Conservation (phyloP, 352 stramenopile genomes). For the Phytopythium montanum region DNA sequence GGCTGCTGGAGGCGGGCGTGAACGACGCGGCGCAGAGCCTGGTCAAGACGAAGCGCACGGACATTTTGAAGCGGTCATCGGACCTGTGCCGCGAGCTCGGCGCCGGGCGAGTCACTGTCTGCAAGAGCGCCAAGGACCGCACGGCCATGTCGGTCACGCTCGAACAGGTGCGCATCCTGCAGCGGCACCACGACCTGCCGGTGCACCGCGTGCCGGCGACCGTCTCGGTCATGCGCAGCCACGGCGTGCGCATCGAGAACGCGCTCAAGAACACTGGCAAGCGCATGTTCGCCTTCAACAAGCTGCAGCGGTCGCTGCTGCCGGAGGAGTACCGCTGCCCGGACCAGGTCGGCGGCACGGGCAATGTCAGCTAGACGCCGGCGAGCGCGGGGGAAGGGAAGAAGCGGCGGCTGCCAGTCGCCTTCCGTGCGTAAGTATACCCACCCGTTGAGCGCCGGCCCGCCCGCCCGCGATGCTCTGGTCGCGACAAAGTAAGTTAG, state of each 20-base stretch:
- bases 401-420: neutral
- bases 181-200: constrained; percentile 79
- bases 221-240: constrained; percentile 84
- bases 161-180: constrained; percentile 90
- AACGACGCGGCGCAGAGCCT: constrained; percentile 78
- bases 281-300: constrained; percentile 87
- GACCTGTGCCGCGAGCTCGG: constrained; percentile 85
- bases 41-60: constrained; percentile 83
- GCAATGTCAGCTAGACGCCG: constrained; percentile 80
- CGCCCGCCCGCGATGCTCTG: neutral
- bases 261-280: constrained; percentile 90
- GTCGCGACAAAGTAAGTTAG: constrained; percentile 9
- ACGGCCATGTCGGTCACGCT: constrained; percentile 98
- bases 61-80: constrained; percentile 80
- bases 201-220: constrained; percentile 70
- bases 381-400: no score
- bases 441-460: no score
- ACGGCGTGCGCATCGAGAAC: constrained; percentile 87
- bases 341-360: constrained; percentile 76
- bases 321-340: constrained; percentile 85
- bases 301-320: constrained; percentile 82
- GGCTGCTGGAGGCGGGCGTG: constrained; percentile 55
- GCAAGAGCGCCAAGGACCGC: constrained; percentile 97
- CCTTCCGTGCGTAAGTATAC: constrained; percentile 1
- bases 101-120: constrained; percentile 93